phyloP scores from a whole-genome alignment of 140 eudicot genomes.

The Ambrosia hybrid region DNA sequence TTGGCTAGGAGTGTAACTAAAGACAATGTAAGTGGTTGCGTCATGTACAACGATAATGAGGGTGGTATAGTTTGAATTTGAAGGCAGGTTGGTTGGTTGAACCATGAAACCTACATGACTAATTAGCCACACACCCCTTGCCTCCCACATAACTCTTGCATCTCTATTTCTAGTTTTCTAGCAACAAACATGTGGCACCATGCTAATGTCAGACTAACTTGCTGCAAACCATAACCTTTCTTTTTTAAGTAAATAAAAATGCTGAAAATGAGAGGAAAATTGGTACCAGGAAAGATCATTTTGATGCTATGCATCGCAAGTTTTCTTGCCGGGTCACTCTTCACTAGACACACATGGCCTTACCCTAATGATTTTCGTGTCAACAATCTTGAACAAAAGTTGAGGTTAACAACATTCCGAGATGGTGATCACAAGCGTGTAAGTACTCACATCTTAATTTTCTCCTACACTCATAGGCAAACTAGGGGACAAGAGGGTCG shows the following conservation, averaged over 20 bases:
- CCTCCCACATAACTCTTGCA: slow-evolving; percentile 19
- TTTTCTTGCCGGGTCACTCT: slow-evolving; percentile 68
- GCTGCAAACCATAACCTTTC: not conserved
- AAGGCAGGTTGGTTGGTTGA: slow-evolving; percentile 49
- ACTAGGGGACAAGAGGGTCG: too few relatives aligned
- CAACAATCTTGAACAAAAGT: slow-evolving; percentile 28
- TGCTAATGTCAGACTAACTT: slow-evolving; percentile 5
- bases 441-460: slow-evolving; percentile 24
- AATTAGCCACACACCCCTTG: slow-evolving; percentile 50
- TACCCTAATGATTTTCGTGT: slow-evolving; percentile 26
- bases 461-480: not conserved
- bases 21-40: slow-evolving; percentile 33
- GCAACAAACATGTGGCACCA: not conserved
- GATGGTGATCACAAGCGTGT: slow-evolving; percentile 62
- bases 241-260: slow-evolving; percentile 12
- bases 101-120: slow-evolving; percentile 59
- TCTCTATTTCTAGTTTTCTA: slow-evolving; percentile 25
- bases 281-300: slow-evolving; percentile 49
- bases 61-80: slow-evolving; percentile 22
- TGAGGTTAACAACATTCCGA: slow-evolving; percentile 23
- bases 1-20: slow-evolving; percentile 4
- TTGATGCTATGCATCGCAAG: slow-evolving; percentile 57
- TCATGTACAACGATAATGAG: slow-evolving; percentile 33
- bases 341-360: slow-evolving; percentile 48
- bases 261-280: slow-evolving; percentile 58